Evolutionary conservation across 768 basidiomycete species (phyloP).

Genomic region (Leucocoprinus leucothites): DNA sequence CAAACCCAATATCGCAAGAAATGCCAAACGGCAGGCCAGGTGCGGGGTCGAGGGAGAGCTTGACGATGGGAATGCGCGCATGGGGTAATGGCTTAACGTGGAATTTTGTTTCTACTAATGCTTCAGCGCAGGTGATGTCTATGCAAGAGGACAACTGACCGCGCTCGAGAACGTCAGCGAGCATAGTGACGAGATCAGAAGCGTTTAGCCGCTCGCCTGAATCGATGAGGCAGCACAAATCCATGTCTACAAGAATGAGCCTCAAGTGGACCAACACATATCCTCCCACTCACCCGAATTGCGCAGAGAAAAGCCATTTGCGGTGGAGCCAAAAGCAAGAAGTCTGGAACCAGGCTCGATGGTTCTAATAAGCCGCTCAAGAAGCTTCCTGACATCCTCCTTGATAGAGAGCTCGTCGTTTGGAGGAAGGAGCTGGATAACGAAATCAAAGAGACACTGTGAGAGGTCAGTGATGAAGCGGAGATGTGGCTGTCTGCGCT

Average conservation of each 20-base stretch:
- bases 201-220: slow-evolving; percentile 76
- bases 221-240: slow-evolving; percentile 95
- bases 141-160: slow-evolving; percentile 48
- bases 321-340: slow-evolving; percentile 93
- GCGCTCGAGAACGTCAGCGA: slow-evolving; percentile 89
- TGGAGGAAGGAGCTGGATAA: slow-evolving; percentile 88
- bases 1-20: slow-evolving; percentile 98
- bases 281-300: slow-evolving; percentile 98
- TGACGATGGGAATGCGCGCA: slow-evolving; percentile 98
- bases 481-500: slow-evolving; percentile 33
- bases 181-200: slow-evolving; percentile 88
- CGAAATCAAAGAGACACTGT: slow-evolving; percentile 90
- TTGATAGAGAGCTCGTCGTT: slow-evolving; percentile 89
- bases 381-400: slow-evolving; percentile 92
- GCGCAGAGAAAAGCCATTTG: slow-evolving; percentile 94
- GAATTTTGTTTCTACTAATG: slow-evolving; percentile 80
- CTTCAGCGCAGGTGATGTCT: slow-evolving; percentile 12
- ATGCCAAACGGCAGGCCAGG: slow-evolving; percentile 82
- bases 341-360: slow-evolving; percentile 91
- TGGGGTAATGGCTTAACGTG: slow-evolving; percentile 94
- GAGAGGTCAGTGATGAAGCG: slow-evolving; percentile 80
- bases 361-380: slow-evolving; percentile 92
- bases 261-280: too few species aligned
- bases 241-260: too few species aligned
- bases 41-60: slow-evolving; percentile 88